Evolutionary conservation across 2,329 filamentous ascomycete genomes (phyloP), one percentile per base, ranked within the genome.

Genomic region (Sporothrix pseudoabietina): DNA sequence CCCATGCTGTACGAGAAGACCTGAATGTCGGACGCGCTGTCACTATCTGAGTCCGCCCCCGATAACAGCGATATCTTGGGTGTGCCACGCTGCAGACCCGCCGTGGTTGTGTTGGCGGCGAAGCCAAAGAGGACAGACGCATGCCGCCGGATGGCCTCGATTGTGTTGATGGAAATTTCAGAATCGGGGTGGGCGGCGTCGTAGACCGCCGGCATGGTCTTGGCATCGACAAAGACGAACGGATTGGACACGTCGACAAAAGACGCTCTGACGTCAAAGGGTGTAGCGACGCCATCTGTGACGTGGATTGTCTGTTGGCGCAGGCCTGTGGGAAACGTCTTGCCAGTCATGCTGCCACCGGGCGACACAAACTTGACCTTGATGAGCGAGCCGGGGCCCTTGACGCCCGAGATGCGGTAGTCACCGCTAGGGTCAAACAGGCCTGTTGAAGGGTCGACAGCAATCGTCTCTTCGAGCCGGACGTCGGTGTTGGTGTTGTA

Each of bases 401-500:
- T 86, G 0, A 91, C 89, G 0, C 89, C 89, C 44, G 89, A 88
- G 22, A 91, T 89, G 0, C 79, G 78, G 75, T 86, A 89, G 19
- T 85, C 81, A 0, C 88, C 89, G 3, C 81, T 79, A 14, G 82
- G 80, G 7, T 84, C 81, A 2, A 83, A 83, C 1, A 85, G 83
- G 22, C 88, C 84, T 0, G 82, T 82, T 1, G 82, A 81, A 1
- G 59, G n/a, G 1, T 82, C 78, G 4, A 89, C 80, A 0, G 84
- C 78, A 69, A 91, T 88, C 0, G 84, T 87, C 4, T 87, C 84
- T 16, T 86, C 80, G 30, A 91, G 86, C 14, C 86, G 78, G 70
- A 88, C 87, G 0, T 81, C 81, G 0, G 89, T 91, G 76, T 91
- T 91, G 9, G 87, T 91, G 78, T 91, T 91, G 76, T 84, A 86